Conservation (phyloP, 805 yeast genomes). For the Lipomyces kockii region DNA sequence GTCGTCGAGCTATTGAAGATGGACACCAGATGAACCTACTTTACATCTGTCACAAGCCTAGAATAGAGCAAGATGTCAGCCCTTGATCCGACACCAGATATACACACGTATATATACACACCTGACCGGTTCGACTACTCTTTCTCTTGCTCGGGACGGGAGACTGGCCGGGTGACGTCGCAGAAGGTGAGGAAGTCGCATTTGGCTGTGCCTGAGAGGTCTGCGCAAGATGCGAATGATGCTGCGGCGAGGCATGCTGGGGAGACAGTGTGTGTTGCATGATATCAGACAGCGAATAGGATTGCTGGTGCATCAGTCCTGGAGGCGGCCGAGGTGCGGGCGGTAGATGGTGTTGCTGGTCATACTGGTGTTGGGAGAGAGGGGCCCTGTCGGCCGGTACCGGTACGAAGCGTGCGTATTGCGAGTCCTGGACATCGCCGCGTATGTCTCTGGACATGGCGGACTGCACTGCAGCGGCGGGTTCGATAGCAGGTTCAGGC, state of each 20-base stretch:
- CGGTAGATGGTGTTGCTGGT: not conserved
- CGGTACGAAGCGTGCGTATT: not conserved
- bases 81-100: not conserved
- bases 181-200: not conserved
- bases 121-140: constrained; percentile 33
- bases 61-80: not conserved
- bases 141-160: constrained; percentile 3
- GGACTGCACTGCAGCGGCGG: not conserved
- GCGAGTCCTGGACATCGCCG: not conserved
- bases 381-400: not conserved
- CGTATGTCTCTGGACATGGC: constrained; percentile 3
- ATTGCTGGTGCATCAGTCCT: not conserved
- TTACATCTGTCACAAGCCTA: constrained; percentile 36
- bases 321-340: not conserved
- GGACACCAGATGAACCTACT: not conserved
- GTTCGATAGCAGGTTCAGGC: not conserved
- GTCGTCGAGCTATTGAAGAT: not conserved
- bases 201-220: not conserved
- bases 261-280: not conserved
- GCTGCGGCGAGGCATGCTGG: not conserved
- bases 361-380: not conserved
- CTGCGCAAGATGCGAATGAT: not conserved
- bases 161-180: not conserved
- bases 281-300: not conserved
- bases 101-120: not conserved